Base-by-base conservation (phyloP, 495 filamentous ascomycete species). In the Astrocystis sublimbata region DNA sequence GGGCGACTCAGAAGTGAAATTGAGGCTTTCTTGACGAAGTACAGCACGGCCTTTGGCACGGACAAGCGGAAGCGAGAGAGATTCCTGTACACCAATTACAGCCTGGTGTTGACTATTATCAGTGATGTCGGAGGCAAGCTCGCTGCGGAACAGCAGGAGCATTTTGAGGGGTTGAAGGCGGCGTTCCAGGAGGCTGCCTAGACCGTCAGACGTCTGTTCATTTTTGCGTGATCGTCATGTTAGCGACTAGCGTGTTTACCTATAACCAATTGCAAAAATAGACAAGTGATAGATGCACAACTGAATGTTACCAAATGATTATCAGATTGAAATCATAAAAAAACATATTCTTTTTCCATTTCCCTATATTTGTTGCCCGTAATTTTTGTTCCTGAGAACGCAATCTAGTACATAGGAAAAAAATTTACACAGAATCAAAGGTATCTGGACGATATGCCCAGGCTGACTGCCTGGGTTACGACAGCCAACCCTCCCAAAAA, bases 41-140 rank as follows among this genome's bases (percentile, higher is more conserved):
- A 79, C 15, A 74, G 76, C 53, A 81, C 86, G 21, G 82, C 80
- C 6, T 86, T 92, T 59, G 86, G 85, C 2, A 69, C 66, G 30
- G 91, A 96, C 64, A 78, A 83, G 58, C 83, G 91, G 68, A 93
- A 92, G 76, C 77, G 91, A 67, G 90, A 93, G 71, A 79, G 96
- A 61, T 97, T 98, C 66, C 75, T 98, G 65, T 91, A 86, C 68
- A 98, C 97, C 73, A 98, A 98, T 71, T 98, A 96, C 76, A 90
- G 88, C 50, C 80, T 98, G 68, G 84, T 98, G 9, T 74, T 92
- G 75, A 96, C 96, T 8, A 96, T 98, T 62, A 88, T 98, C 63
- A 88, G 88, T 75, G 92, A 93, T 76, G 85, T 86, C 61, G 83
- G 85, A 62, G 92, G 92, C 21, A 92, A 91, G 77, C 71, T 94